phyloP scores from a whole-genome alignment of 768 basidiomycete genomes.

The Hericium coralloides region DNA sequence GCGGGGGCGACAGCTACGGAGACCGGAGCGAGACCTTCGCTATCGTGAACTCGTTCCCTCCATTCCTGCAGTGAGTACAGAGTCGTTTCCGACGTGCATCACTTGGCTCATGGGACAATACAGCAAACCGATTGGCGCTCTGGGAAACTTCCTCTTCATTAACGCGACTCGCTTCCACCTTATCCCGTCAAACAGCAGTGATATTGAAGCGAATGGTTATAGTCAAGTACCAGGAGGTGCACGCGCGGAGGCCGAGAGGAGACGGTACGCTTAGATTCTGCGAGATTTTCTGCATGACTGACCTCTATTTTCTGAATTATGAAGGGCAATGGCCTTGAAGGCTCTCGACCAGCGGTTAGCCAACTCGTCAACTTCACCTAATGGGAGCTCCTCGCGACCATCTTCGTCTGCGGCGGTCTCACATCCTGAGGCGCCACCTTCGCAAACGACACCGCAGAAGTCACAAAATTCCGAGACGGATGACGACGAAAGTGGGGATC shows the following conservation, averaged over 20 bases:
- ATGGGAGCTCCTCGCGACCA: conserved; percentile 16
- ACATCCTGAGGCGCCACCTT: conserved; percentile 7
- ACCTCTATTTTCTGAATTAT: conserved; percentile 22
- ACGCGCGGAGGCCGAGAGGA: conserved; percentile 91
- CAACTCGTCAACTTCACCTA: conserved; percentile 26
- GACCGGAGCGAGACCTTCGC: conserved; percentile 96
- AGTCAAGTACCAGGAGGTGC: conserved; percentile 76
- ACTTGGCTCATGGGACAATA: not conserved
- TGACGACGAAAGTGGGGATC: not conserved
- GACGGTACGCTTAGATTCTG: conserved; percentile 52
- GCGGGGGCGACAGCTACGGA: conserved; percentile 68
- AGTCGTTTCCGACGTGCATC: not conserved
- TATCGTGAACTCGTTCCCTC: conserved; percentile 94
- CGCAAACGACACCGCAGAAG: not conserved
- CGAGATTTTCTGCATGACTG: not conserved
- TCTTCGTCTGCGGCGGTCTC: conserved; percentile 5
- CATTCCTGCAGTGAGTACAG: conserved; percentile 69
- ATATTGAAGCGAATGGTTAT: conserved; percentile 66
- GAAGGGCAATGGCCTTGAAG: conserved; percentile 90
- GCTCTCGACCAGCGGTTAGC: conserved; percentile 92
- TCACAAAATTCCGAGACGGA: conserved; percentile 2
- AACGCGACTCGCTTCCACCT: conserved; percentile 64
- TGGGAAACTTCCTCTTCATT: conserved; percentile 60
- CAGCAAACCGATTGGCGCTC: conserved; percentile 63
- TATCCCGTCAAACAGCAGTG: conserved; percentile 54